Conservation (phyloP, 805 yeast species). For the Brettanomyces anomalus region DNA sequence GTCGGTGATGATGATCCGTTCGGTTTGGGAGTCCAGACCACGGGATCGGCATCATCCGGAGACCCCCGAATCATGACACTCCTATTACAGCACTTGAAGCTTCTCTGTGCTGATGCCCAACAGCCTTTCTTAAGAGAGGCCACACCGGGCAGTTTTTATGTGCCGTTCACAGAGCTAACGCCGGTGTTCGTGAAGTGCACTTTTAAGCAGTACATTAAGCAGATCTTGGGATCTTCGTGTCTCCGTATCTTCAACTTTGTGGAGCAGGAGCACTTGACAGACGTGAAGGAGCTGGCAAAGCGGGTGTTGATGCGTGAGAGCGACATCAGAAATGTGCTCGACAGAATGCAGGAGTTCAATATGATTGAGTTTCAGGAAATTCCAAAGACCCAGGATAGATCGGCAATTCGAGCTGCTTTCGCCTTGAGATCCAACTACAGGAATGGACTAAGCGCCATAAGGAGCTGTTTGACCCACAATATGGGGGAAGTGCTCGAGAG, state of each 20-base stretch:
- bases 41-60: conserved; percentile 1
- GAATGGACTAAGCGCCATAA: conserved; percentile 27
- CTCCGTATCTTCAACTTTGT: conserved; percentile 73
- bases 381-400: conserved; percentile 85
- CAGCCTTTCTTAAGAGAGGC: conserved; percentile 54
- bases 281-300: conserved; percentile 76
- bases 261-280: conserved; percentile 58
- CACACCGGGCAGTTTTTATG: conserved; percentile 47
- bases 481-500: conserved; percentile 44
- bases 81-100: conserved; percentile 50
- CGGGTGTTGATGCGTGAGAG: conserved; percentile 69
- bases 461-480: conserved; percentile 37
- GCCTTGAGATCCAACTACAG: conserved; percentile 51
- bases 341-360: conserved; percentile 58
- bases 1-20: conserved; percentile 13
- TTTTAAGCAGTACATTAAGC: conserved; percentile 48
- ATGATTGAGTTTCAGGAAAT: conserved; percentile 86
- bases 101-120: conserved; percentile 43
- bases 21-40: not conserved
- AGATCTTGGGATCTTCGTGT: conserved; percentile 57
- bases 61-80: conserved; percentile 17
- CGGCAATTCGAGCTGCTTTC: conserved; percentile 81
- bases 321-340: conserved; percentile 63
- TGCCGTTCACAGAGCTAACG: conserved; percentile 50
- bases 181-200: conserved; percentile 38